These are phyloP conservation scores for Chlorophyllum brunneum DNA, from an alignment of 768 basidiomycete genomes.

Conservation along the genomic window DNA sequence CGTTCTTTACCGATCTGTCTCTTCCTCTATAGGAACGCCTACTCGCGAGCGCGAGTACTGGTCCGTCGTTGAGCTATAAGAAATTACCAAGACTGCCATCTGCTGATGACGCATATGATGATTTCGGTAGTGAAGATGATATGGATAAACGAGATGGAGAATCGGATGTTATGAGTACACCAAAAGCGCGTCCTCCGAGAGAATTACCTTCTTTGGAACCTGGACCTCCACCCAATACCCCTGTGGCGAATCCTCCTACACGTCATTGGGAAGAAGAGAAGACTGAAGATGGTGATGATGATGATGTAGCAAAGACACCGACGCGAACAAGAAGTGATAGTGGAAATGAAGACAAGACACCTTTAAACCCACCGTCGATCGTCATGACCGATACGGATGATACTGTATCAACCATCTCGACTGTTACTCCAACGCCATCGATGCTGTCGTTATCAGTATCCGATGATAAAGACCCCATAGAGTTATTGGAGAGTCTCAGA, in stretches of 20 bases:
- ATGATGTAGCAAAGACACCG: neutral
- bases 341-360: neutral
- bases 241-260: no score
- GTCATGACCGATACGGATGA: neutral
- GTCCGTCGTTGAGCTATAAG: conserved; percentile 33
- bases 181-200: conserved; percentile 12
- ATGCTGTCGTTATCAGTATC: conserved; percentile 13
- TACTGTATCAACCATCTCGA: conserved; percentile 13
- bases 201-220: no score
- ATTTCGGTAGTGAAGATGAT: conserved; percentile 16
- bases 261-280: neutral
- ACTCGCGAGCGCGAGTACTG: conserved; percentile 26
- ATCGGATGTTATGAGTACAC: conserved; percentile 7
- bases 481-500: conserved; percentile 46
- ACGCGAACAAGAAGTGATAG: neutral
- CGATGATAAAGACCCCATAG: conserved; percentile 28
- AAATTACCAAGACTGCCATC: conserved; percentile 59
- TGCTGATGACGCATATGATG: conserved; percentile 48
- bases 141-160: neutral
- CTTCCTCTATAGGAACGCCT: conserved; percentile 43
- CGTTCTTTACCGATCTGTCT: neutral
- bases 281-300: neutral
- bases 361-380: neutral
- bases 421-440: conserved; percentile 14
- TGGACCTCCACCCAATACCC: conserved; percentile 19